Evolutionary conservation across 768 basidiomycete species (phyloP).

Genomic region (Tricholoma hemisulphureum): DNA sequence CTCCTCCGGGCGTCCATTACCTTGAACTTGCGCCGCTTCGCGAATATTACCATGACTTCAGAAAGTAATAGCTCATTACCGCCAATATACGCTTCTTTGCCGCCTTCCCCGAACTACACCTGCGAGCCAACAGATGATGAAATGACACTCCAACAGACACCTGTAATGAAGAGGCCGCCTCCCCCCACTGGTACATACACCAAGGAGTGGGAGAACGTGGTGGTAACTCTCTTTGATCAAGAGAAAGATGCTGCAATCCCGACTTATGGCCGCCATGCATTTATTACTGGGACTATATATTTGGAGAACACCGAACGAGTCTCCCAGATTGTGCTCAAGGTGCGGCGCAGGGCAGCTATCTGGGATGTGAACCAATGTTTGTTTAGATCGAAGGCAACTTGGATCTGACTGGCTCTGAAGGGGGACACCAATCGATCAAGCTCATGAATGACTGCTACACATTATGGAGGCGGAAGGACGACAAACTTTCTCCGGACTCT

Average conservation of each 20-base stretch:
- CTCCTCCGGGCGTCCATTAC: too few relatives aligned
- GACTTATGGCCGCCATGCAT: conserved; percentile 41
- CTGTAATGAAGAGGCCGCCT: conserved; percentile 20
- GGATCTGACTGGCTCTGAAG: conserved; percentile 38
- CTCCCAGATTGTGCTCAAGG: conserved; percentile 45
- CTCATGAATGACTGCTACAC: conserved; percentile 31
- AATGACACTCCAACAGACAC: conserved; percentile 50
- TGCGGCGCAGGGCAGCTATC: conserved; percentile 18
- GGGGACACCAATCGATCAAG: conserved; percentile 32
- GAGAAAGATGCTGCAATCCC: conserved; percentile 39
- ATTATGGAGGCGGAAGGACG: conserved; percentile 32
- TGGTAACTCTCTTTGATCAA: conserved; percentile 49
- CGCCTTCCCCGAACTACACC: conserved; percentile 58
- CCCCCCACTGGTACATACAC: conserved; percentile 40
- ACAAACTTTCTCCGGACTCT: conserved; percentile 21
- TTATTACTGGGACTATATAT: conserved; percentile 43
- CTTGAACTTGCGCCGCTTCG: not conserved
- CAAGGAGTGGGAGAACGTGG: conserved; percentile 37
- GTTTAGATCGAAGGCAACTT: conserved; percentile 45
- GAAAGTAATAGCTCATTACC: conserved; percentile 22
- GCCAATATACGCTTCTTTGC: conserved; percentile 54
- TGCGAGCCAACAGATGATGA: conserved; percentile 52
- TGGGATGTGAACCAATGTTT: not conserved
- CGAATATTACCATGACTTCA: not conserved
- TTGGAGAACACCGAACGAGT: conserved; percentile 41